Base-by-base conservation (phyloP, 352 stramenopile genomes). In the Pythium chondricola region DNA sequence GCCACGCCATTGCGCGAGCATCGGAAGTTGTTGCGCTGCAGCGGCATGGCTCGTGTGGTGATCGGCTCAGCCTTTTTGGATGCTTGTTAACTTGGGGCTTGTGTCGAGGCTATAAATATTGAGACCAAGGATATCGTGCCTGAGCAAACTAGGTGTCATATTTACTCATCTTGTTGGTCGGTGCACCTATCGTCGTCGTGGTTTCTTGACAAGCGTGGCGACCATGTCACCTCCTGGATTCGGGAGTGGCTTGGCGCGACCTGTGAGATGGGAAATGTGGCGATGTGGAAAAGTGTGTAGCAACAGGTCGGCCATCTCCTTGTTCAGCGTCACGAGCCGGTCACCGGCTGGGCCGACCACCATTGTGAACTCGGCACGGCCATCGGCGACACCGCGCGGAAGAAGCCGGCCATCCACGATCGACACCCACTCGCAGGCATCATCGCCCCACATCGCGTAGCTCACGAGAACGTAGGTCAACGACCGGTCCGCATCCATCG, bases 1-100 rank as follows among this genome's bases (percentile, higher is more conserved):
- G 22, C 21, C 8, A 3, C 29, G 8, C 37, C 61, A 47, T 75
- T 63, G 27, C 57, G 54, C n/a, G 61, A 48, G 30, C 61, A 79
- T 6, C 70, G 71, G 32, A 84, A 87, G 62, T 83, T 85, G 43
- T 70, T 87, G 20, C 71, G 77, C 61, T 84, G 74, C 52, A 84
- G 47, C 10, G 63, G 56, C 42, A 67, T 65, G 18, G 39, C 37
- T 41, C 44, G 11, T n/a, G n/a, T n/a, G 16, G 36, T 42, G 16
- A 22, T 42, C 16, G 16, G 8, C 8, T 9, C 36, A 24, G 29
- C 29, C 29, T 8, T 33, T 13, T 33, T 33, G 29, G 29, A 13
- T 33, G 29, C 29, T 33, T 33, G 8, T 33, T 33, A 13, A n/a
- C n/a, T n/a, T n/a, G n/a, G n/a, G n/a, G n/a, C n/a, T n/a, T n/a